Percentiles rank a stretch among this genome's conserved stretches.
Evolutionary conservation across 306 rosid species (phyloP).

Genomic region (Ceratonia siliqua): DNA sequence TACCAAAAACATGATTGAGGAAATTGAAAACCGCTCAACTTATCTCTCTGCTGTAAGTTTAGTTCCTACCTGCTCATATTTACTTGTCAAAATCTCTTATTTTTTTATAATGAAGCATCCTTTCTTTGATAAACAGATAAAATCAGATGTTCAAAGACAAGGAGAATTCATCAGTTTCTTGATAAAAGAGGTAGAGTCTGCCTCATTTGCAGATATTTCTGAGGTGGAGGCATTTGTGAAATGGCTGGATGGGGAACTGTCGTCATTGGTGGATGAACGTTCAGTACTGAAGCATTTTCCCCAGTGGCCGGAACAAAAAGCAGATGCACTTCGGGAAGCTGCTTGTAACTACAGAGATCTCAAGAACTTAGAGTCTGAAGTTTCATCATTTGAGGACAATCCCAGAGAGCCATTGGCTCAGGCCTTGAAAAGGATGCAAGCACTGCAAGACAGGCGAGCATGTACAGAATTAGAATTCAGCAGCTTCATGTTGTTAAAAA

Average conservation of each 20-base stretch:
- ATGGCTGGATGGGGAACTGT: conserved; percentile 78
- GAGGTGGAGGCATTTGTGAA: conserved; percentile 79
- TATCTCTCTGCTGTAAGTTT: conserved; percentile 78
- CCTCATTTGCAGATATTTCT: conserved; percentile 51
- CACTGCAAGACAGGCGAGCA: conserved; percentile 97
- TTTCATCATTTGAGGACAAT: conserved; percentile 60
- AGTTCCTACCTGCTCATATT: not conserved
- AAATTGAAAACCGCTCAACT: conserved; percentile 83
- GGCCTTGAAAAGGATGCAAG: conserved; percentile 71
- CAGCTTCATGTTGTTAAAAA: not conserved
- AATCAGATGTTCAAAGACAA: conserved; percentile 77
- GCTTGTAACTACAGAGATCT: conserved; percentile 77
- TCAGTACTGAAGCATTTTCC: conserved; percentile 87
- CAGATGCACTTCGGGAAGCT: conserved; percentile 83
- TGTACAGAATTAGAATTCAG: conserved; percentile 45
- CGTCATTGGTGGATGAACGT: conserved; percentile 79
- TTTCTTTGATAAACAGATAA: conserved; percentile 55
- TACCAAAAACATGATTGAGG: conserved; percentile 91
- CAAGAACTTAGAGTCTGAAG: conserved; percentile 69
- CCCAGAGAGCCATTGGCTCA: conserved; percentile 53
- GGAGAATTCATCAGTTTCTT: conserved; percentile 68
- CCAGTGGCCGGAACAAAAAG: conserved; percentile 89
- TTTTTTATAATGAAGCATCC: not conserved
- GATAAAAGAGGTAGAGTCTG: conserved; percentile 62
- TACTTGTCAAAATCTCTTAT: not conserved